Conservation (phyloP, 768 basidiomycete genomes). For the Hemileccinum rubropunctum region DNA sequence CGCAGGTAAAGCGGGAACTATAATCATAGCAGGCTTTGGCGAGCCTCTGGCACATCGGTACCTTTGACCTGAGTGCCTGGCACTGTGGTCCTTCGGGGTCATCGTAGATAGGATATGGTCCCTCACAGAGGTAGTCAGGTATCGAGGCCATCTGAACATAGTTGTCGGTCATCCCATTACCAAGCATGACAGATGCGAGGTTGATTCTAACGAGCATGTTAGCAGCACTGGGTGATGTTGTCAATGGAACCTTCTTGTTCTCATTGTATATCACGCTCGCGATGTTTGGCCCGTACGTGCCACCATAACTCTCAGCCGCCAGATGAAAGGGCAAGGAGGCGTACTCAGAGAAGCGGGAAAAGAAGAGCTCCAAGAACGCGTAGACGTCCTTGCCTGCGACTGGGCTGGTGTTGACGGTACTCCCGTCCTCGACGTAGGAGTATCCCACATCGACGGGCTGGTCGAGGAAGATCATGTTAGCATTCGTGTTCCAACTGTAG, state of each 20-base stretch:
- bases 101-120: slow-evolving; percentile 78
- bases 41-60: slow-evolving; percentile 71
- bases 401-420: slow-evolving; percentile 74
- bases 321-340: slow-evolving; percentile 69
- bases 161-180: slow-evolving; percentile 85
- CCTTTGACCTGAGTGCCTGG: slow-evolving; percentile 55
- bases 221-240: slow-evolving; percentile 42
- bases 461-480: slow-evolving; percentile 59
- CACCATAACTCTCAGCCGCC: slow-evolving; percentile 78
- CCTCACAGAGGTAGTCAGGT: slow-evolving; percentile 80
- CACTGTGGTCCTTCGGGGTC: slow-evolving; percentile 69
- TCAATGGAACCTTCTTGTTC: slow-evolving; percentile 57
- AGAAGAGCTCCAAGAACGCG: slow-evolving; percentile 79
- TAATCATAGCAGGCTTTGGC: slow-evolving; percentile 68
- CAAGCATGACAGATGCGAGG: slow-evolving; percentile 80
- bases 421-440: slow-evolving; percentile 78
- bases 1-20: slow-evolving; percentile 59
- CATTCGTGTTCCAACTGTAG: slow-evolving; percentile 80
- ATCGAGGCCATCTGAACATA: slow-evolving; percentile 76
- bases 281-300: slow-evolving; percentile 83
- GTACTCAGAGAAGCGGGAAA: slow-evolving; percentile 74
- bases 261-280: slow-evolving; percentile 77
- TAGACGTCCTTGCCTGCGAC: slow-evolving; percentile 90
- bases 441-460: slow-evolving; percentile 89
- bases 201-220: slow-evolving; percentile 61